Conservation (phyloP, 23 red algal genomes). For the Cyanidiococcus yangmingshanensis region DNA sequence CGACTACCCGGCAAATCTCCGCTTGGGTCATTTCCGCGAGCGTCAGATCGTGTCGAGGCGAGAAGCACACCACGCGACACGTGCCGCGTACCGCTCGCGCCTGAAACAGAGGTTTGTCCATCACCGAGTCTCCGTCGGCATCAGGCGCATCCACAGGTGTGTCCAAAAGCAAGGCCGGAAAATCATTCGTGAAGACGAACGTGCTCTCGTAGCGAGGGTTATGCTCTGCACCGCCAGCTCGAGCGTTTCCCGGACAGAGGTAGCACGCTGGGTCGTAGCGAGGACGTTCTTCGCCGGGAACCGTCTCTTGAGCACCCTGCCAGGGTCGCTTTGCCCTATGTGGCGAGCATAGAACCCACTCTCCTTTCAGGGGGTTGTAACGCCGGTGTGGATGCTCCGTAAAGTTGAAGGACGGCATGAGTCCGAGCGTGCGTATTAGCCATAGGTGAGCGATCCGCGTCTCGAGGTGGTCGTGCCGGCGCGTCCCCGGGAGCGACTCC, state of each 20-base stretch:
- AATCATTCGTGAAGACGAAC: constrained; percentile 97
- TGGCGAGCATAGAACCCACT: constrained; percentile 73
- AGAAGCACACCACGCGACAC: constrained; percentile 93
- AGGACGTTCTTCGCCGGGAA: constrained; percentile 46
- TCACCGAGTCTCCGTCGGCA: not conserved
- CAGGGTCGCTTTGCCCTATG: constrained; percentile 90
- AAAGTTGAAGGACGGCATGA: constrained; percentile 49
- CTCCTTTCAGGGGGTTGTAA: constrained; percentile 62
- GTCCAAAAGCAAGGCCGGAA: constrained; percentile 59
- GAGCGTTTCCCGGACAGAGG: constrained; percentile 78
- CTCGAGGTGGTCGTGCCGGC: too few relatives aligned
- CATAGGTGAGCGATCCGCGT: too few relatives aligned
- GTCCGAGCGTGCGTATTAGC: not conserved
- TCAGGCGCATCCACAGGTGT: constrained; percentile 43
- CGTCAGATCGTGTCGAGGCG: constrained; percentile 78
- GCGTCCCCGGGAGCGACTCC: too few relatives aligned
- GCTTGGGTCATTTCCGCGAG: constrained; percentile 80
- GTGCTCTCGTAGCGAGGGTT: constrained; percentile 76
- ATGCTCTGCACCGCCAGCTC: constrained; percentile 43
- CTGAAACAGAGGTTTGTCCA: constrained; percentile 26
- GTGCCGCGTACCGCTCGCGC: constrained; percentile 55
- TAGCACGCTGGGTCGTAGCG: constrained; percentile 82
- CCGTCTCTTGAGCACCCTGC: constrained; percentile 69
- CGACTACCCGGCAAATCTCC: constrained; percentile 51
- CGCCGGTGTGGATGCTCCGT: constrained; percentile 88